Percentiles rank a stretch among this genome's conserved stretches.
Evolutionary conservation across 106 monocot genomes (phyloP).

Genomic region (Ottelia alismoides): DNA sequence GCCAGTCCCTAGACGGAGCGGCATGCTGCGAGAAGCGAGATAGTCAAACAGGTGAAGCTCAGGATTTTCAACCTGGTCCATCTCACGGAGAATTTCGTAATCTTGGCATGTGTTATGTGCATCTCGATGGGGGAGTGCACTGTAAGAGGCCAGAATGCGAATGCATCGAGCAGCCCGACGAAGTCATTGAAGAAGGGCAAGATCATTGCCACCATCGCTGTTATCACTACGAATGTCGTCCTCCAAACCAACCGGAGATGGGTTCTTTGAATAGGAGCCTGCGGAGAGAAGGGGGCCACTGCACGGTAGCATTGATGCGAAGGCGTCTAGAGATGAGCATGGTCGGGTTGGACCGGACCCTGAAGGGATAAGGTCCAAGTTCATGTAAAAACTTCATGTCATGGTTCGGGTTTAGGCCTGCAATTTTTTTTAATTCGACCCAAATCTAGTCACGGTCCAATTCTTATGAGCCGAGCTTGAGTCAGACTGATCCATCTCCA

Average conservation of each 20-base stretch:
- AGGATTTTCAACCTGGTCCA: constrained; percentile 11
- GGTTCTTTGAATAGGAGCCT: too few species aligned
- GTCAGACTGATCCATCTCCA: too few species aligned
- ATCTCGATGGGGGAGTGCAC: constrained; percentile 15
- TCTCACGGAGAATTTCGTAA: constrained; percentile 3
- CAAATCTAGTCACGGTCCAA: too few species aligned
- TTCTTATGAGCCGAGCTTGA: too few species aligned
- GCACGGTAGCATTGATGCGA: too few species aligned
- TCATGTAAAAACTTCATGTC: too few species aligned
- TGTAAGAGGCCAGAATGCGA: constrained; percentile 18
- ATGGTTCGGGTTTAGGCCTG: too few species aligned
- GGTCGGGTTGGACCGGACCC: too few species aligned
- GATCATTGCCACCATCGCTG: constrained; percentile 21
- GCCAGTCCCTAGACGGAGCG: constrained; percentile 2
- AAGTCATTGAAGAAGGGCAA: constrained; percentile 34
- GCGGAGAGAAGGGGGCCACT: too few species aligned
- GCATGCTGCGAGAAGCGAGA: background rate
- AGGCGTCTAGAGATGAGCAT: too few species aligned
- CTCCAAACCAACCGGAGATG: constrained; percentile 22
- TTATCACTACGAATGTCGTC: constrained; percentile 14
- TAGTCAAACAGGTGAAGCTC: constrained; percentile 5
- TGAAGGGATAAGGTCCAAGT: too few species aligned
- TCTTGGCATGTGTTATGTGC: constrained; percentile 9
- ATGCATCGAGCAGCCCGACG: constrained; percentile 13
- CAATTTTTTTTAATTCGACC: too few species aligned